phyloP scores from a whole-genome alignment of 2,329 filamentous ascomycete genomes.

The Penicillium polonicum region DNA sequence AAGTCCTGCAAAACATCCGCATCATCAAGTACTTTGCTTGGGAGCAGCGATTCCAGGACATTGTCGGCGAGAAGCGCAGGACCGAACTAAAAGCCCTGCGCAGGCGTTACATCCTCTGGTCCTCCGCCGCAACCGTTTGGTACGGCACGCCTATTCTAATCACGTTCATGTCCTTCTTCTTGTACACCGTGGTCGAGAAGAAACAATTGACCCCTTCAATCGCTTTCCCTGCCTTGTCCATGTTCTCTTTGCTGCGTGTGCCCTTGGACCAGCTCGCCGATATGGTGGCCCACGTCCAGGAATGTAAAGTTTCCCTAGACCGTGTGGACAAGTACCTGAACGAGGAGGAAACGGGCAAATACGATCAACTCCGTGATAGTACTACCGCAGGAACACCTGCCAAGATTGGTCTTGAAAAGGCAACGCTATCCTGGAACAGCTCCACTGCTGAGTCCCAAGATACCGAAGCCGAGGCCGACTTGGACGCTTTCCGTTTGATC shows the following conservation, averaged over 20 bases:
- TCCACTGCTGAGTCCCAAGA: constrained; percentile 54
- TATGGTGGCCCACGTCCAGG: constrained; percentile 98
- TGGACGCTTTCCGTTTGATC: constrained; percentile 77
- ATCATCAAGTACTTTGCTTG: constrained; percentile 99
- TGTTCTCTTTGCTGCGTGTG: constrained; percentile 90
- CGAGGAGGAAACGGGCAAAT: constrained; percentile 96
- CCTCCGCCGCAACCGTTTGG: constrained; percentile 88
- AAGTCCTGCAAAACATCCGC: constrained; percentile 93
- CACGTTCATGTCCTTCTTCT: constrained; percentile 91
- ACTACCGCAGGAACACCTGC: constrained; percentile 69
- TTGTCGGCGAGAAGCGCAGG: constrained; percentile 84
- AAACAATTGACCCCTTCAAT: constrained; percentile 88
- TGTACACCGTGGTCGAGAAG: constrained; percentile 86
- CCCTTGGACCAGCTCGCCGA: constrained; percentile 94
- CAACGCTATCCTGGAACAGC: constrained; percentile 85
- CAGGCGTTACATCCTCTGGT: constrained; percentile 86
- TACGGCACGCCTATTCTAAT: constrained; percentile 93
- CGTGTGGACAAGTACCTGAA: constrained; percentile 91
- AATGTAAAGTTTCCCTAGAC: constrained; percentile 94
- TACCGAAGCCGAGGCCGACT: constrained; percentile 60
- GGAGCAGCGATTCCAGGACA: constrained; percentile 84
- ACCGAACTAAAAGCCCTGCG: constrained; percentile 76
- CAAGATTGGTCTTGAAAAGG: constrained; percentile 79
- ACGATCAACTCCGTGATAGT: constrained; percentile 72
- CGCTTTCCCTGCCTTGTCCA: constrained; percentile 91